These are phyloP conservation scores for Candida silvicultrix DNA, from an alignment of 805 yeast species.

Conservation along the genomic window DNA sequence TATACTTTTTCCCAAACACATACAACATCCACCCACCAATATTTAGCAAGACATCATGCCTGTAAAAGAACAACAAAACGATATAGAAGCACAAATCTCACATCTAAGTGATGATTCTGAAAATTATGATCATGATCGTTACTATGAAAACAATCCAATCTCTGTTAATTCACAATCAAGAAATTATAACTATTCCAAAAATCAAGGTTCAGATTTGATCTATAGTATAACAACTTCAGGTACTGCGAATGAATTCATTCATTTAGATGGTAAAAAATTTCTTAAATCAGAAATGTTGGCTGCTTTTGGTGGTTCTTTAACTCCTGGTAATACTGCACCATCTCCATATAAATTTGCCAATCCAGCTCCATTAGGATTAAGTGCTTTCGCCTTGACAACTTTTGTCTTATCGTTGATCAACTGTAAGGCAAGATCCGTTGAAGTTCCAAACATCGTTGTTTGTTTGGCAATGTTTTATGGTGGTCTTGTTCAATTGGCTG, in stretches of 20 bases:
- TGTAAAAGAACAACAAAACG: constrained; percentile 1
- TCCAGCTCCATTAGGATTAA: constrained; percentile 60
- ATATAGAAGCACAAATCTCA: constrained; percentile 11
- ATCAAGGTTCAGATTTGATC: not conserved
- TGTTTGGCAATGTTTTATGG: constrained; percentile 61
- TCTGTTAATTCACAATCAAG: not conserved
- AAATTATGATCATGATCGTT: constrained; percentile 1
- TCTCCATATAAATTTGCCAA: constrained; percentile 50
- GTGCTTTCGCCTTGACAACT: constrained; percentile 57
- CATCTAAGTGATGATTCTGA: constrained; percentile 11
- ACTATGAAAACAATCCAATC: constrained; percentile 3
- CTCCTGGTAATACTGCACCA: constrained; percentile 45
- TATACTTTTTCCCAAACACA: not conserved
- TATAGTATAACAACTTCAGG: constrained; percentile 20
- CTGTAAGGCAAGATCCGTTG: constrained; percentile 50
- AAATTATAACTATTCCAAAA: not conserved
- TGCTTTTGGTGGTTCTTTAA: constrained; percentile 71
- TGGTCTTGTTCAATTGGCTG: constrained; percentile 51
- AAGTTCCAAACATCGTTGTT: constrained; percentile 48
- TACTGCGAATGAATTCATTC: constrained; percentile 18
- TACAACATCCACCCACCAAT: not conserved
- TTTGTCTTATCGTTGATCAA: constrained; percentile 52
- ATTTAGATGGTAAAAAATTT: constrained; percentile 20
- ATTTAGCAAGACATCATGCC: not conserved
- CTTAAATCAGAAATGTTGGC: constrained; percentile 41